Base-by-base conservation (phyloP, 805 yeast species). In the Sugiyamaella marilandica region DNA sequence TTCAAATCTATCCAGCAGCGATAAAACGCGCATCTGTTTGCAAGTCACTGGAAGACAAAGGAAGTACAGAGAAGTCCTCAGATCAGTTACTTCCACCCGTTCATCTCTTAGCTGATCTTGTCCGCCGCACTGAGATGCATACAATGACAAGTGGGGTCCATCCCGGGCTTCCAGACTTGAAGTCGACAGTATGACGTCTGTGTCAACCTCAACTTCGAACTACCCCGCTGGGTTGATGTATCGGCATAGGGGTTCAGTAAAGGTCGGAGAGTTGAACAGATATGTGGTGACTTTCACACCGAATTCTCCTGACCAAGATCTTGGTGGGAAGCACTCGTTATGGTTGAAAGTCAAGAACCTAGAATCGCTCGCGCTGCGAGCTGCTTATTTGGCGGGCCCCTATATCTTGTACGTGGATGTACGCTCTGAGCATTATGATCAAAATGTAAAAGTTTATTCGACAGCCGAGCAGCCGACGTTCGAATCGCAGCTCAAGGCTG, bases 341-440 rank as follows among this genome's bases (percentile, higher is more conserved):
- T 67, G 65, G 62, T 51, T 71, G 10, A 77, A 80, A 50, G 78
- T 91, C 36, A 81, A 80, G 62, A 91, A 91, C 68, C 72, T 70
- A 2, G 97, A 90, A 66, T 79, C 81, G 58, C 70, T 87, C 2
- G 77, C 94, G 0, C 65, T 88, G 59, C 70, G 95, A 29, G 95
- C 97, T 0, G 86, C 96, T 1, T 88, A 84, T 61, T 68, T 94
- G 43, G 84, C 91, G 1, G 99, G 98, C 0, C 99, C 99, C 0
- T 92, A 82, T 64, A 75, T 87, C 1, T 69, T 94, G 5, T 94
- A 94, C 62, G 87, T 84, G 19, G 97, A 92, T 67, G 81, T 94
- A 47, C 74, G 83, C 44, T 83, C 92, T 0, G 73, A 68, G 10
- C 85, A 83, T 36, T 94, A 82, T 65, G 70, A 79, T 55, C 82